Base-by-base conservation (phyloP, 2,329 filamentous ascomycete species). In the Biscogniauxia marginata region DNA sequence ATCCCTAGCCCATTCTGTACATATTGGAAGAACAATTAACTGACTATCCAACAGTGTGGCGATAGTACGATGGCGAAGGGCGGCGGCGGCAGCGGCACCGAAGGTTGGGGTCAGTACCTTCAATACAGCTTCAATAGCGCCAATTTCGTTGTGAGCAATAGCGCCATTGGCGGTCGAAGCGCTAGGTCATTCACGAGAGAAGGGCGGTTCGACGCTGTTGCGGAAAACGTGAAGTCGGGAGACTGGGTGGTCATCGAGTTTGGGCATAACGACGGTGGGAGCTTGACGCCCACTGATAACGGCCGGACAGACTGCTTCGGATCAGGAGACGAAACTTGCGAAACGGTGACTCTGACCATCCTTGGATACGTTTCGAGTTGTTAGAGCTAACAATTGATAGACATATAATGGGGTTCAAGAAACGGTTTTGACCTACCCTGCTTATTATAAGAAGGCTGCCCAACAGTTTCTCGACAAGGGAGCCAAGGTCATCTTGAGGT, bases 161-260 rank as follows among this genome's bases (percentile, higher is more conserved):
- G 82, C 52, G 87, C 88, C 25, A 80, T 88, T 18, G 85, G 78
- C 7, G 88, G 88, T 19, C 83, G 86, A 50, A 86, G 82, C 22
- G 85, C 87, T 1, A 80, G 87, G 48, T 88, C 84, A 20, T 90
- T 80, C 72, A 86, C 81, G 1, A 79, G 84, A 49, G 87, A 90
- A 72, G 84, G 82, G 7, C 83, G 84, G 13, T 90, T 90, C 73
- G 71, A 77, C 16, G 76, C 75, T 0, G 80, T 90, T 52, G 79
- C 81, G 48, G 71, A 77, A 25, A 65, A 75, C 2, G 75, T 89
- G 21, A 62, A 80, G 65, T 54, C 75, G 1, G 84, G 84, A 25
- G 87, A 90, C 70, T 86, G 83, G 70, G 85, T 89, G 1, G 76
- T 89, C 52, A 88, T 90, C 52, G 86, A 89, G 64, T 88, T 90